Evolutionary conservation across 352 stramenopile genomes (phyloP), one percentile per base, ranked within the genome.

Genomic region (Salisapilia sapeloensis): DNA sequence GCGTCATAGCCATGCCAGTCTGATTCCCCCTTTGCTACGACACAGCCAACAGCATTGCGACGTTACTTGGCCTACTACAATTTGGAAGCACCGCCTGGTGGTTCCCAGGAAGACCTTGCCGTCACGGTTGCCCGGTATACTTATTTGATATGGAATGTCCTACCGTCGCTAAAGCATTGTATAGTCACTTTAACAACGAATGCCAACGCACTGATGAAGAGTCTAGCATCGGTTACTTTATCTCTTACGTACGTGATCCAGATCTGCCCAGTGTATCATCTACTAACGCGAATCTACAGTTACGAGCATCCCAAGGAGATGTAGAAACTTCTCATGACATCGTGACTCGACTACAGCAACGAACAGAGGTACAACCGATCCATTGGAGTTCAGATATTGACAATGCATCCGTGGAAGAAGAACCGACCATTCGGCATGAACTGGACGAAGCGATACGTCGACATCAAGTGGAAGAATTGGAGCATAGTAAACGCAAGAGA

Each of bases 41-140:
- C 28, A 12, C 17, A 76, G 59, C 38, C 56, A 27, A 66, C 71
- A 14, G 60, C 67, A 27, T 46, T 84, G 53, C 59, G 59, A 29
- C 54, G 58, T 27, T 84, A 84, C 42, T 56, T 84, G 62, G 55
- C 54, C 22, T 77, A 59, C 35, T 56, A 84, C 31, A 45, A 50
- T 7, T 53, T 84, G 29, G 46, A 59, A 15, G 62, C 75, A 34
- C 36, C 42, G 6, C 57, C 60, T 6, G 62, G 59, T 2, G 64
- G 47, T 20, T 76, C 61, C 11, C 37, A 42, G 15, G 61, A 72
- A 20, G 54, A 84, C 34, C 33, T 84, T 18, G 64, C 64, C 24
- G 50, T 75, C 27, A 48, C 52, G 18, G 67, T 83, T 24, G 67
- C 67, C n/a, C 60, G 59, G 67, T 80, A 15, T 19, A 46, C 35